A percentile compares a stretch with the other conserved stretches of the same genome.
These are phyloP conservation scores for Chamaecrista fasciculata DNA, from an alignment of 306 rosid genomes.

Conservation along the genomic window DNA sequence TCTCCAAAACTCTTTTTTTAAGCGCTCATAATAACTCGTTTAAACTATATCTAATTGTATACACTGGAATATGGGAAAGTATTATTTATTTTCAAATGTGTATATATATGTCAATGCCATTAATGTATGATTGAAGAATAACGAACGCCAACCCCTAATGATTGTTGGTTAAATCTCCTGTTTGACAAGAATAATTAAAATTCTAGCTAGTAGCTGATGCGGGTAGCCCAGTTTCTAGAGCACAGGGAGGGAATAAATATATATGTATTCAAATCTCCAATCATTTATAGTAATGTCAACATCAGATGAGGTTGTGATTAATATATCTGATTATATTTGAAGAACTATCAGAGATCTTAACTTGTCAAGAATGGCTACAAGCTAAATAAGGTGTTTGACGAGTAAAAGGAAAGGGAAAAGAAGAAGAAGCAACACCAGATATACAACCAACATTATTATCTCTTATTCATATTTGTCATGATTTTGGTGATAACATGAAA, in stretches of 20 bases:
- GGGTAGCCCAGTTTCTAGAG: background rate
- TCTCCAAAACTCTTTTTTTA: background rate
- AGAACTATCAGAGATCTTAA: background rate
- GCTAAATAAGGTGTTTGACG: background rate
- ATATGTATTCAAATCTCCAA: too few species aligned
- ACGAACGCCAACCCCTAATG: background rate
- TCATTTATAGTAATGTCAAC: background rate
- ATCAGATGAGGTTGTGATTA: background rate
- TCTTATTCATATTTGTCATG: too few species aligned
- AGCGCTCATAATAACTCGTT: background rate
- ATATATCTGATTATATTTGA: too few species aligned
- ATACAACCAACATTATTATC: background rate
- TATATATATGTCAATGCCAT: too few species aligned
- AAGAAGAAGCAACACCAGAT: background rate
- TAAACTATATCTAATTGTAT: background rate
- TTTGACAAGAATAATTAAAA: constrained; percentile 16
- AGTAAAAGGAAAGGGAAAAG: background rate
- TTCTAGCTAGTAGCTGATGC: background rate
- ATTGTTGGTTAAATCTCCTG: background rate
- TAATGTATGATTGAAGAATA: too few species aligned
- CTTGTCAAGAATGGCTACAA: background rate
- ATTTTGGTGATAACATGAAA: too few species aligned
- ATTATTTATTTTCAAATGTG: too few species aligned
- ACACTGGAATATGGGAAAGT: too few species aligned
- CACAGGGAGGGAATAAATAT: background rate